Base-by-base conservation (phyloP, 345 rosid species). In the Eucalyptus melliodora region DNA sequence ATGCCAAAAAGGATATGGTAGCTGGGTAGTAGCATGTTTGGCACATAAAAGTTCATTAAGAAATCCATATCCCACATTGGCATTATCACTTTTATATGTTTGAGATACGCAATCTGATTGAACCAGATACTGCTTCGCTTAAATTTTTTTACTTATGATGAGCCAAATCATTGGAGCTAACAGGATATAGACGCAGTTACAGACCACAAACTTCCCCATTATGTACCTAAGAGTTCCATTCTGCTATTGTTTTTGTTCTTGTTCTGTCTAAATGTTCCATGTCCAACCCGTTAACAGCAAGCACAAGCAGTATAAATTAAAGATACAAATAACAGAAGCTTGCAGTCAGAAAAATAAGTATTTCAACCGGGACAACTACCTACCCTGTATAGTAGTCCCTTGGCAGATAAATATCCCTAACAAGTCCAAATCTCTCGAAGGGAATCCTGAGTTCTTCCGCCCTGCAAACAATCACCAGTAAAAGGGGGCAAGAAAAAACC, bases 381-480 rank as follows among this genome's bases (percentile, higher is more conserved):
- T 88, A 98, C 99, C 99, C 99, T 47, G 99, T 92, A 93, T 96
- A 94, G 91, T 95, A 98, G 89, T 98, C 99, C 93, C 95, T 94
- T 2, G 99, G 99, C 88, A 98, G 93, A 92, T 98, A 98, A 24
- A 98, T 98, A 90, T 97, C 99, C 90, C 98, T 96, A 86, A 98
- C 98, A 87, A 89, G 92, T 59, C 99, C 99, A 90, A 93, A 97
- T 87, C 98, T 95, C 95, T 97, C 99, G 89, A 97, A 98, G 5
- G 98, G 96, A 55, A 90, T 88, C 86, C 99, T 93, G 81, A 97
- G 97, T 91, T 98, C 99, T 91, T 98, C 99, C 47, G 97, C 95
- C 89, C 99, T 98, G 92, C 91, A 93, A 91, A 81, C 31, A 65
- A 86, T 82, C 40, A 50, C 53, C 16, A 87, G 65, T 60, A 16